Evolutionary conservation across 75 land plant genomes (phyloP).

Genomic region (Adiantum capillusveneris): DNA sequence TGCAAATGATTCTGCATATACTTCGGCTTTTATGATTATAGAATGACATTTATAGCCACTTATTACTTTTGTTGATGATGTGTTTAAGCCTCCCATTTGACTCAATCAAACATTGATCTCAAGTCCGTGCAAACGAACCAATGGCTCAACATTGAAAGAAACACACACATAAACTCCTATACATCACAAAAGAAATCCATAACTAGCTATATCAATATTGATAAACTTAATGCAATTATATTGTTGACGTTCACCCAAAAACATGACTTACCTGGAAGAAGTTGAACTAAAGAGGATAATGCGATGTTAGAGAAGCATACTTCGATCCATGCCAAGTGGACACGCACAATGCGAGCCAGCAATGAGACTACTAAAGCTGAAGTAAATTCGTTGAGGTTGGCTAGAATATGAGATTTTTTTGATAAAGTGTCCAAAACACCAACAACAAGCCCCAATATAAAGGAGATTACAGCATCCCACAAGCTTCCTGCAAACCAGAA

Average conservation of each 20-base stretch:
- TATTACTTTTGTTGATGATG: too few species aligned
- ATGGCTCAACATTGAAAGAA: too few species aligned
- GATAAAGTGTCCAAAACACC: constrained; percentile 24
- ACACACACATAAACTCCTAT: too few species aligned
- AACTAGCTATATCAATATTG: too few species aligned
- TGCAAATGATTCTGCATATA: too few species aligned
- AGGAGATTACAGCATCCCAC: constrained; percentile 19
- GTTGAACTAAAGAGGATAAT: constrained; percentile 26
- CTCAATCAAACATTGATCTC: too few species aligned
- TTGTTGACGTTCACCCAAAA: not conserved
- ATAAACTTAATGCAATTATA: too few species aligned
- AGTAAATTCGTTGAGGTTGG: constrained; percentile 22
- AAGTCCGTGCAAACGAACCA: too few species aligned
- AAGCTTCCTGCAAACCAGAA: constrained; percentile 18
- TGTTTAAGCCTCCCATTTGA: too few species aligned
- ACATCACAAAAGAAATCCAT: too few species aligned
- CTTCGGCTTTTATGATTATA: too few species aligned
- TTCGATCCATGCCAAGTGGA: constrained; percentile 9
- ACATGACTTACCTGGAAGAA: constrained; percentile 23
- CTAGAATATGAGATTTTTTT: constrained; percentile 12
- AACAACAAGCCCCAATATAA: constrained; percentile 18
- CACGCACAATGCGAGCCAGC: constrained; percentile 11
- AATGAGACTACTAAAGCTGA: constrained; percentile 26
- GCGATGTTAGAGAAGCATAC: constrained; percentile 23
- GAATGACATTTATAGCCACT: too few species aligned